Evolutionary conservation across 2,329 filamentous ascomycete species (phyloP).

Genomic region (Clarireedia homoeocarpa): DNA sequence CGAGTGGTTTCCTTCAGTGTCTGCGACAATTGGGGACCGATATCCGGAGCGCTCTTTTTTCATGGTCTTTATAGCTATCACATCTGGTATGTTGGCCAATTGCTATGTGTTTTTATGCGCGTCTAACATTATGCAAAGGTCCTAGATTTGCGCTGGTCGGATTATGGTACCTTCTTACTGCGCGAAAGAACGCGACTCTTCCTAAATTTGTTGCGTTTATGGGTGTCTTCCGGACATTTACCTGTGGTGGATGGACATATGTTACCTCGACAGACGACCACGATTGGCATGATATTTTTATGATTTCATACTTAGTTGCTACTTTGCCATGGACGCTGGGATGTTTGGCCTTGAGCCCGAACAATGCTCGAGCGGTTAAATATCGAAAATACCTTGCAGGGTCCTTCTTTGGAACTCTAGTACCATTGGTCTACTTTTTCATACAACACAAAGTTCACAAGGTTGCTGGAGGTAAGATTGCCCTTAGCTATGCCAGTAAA

Average conservation of each 20-base stretch:
- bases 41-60: conserved; percentile 97
- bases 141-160: conserved; percentile 86
- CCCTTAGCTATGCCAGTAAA: not conserved
- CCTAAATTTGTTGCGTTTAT: conserved; percentile 75
- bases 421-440: conserved; percentile 92
- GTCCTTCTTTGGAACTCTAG: conserved; percentile 82
- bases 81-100: conserved; percentile 56
- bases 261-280: conserved; percentile 97
- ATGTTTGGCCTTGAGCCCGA: conserved; percentile 79
- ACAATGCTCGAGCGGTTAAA: conserved; percentile 73
- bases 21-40: conserved; percentile 91
- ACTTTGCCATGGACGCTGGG: conserved; percentile 94
- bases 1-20: conserved; percentile 96
- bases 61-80: conserved; percentile 94
- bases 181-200: conserved; percentile 63
- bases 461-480: conserved; percentile 72
- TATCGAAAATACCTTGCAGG: conserved; percentile 80
- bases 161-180: conserved; percentile 85
- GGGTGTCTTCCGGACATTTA: conserved; percentile 81
- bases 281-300: conserved; percentile 97
- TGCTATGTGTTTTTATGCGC: not conserved
- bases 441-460: conserved; percentile 98
- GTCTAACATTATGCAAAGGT: conserved; percentile 41
- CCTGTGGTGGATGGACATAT: conserved; percentile 97
- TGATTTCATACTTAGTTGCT: conserved; percentile 95